These are phyloP conservation scores for Pichia sp. DNA, from an alignment of 1,139 yeast species.

Conservation along the genomic window DNA sequence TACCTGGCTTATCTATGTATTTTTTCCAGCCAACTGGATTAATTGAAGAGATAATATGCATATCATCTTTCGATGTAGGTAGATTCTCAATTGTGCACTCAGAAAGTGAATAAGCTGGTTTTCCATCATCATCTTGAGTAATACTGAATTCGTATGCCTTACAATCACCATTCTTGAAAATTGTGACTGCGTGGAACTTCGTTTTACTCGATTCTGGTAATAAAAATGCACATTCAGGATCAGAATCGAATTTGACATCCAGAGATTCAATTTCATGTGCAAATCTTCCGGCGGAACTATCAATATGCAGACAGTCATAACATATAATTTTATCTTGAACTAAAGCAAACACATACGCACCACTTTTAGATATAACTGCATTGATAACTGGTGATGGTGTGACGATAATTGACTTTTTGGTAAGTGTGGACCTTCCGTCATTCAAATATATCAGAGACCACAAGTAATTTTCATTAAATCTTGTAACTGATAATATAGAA, in stretches of 20 bases:
- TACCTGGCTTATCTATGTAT: constrained; percentile 39
- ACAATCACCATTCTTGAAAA: constrained; percentile 33
- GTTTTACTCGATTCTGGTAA: constrained; percentile 43
- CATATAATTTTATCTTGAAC: constrained; percentile 45
- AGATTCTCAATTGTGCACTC: constrained; percentile 31
- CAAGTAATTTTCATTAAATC: constrained; percentile 59
- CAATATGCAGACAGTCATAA: constrained; percentile 54
- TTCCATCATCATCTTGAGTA: constrained; percentile 16
- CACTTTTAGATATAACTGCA: constrained; percentile 56
- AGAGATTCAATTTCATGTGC: constrained; percentile 22
- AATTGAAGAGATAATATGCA: constrained; percentile 55
- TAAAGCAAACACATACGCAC: constrained; percentile 48
- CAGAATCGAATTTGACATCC: constrained; percentile 20
- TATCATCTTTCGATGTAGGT: constrained; percentile 29
- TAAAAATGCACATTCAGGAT: constrained; percentile 42
- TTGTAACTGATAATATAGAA: constrained; percentile 49
- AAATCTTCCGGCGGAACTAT: constrained; percentile 15
- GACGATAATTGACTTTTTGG: constrained; percentile 28
- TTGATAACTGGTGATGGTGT: constrained; percentile 41
- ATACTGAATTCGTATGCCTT: constrained; percentile 28
- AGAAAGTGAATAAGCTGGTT: constrained; percentile 21
- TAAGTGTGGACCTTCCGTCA: constrained; percentile 29
- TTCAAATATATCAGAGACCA: constrained; percentile 54
- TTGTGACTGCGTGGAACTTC: constrained; percentile 44
- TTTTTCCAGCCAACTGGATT: constrained; percentile 64